These are phyloP conservation scores for Rhinocladiella similis DNA, from an alignment of 2,329 filamentous ascomycete genomes.

Conservation along the genomic window DNA sequence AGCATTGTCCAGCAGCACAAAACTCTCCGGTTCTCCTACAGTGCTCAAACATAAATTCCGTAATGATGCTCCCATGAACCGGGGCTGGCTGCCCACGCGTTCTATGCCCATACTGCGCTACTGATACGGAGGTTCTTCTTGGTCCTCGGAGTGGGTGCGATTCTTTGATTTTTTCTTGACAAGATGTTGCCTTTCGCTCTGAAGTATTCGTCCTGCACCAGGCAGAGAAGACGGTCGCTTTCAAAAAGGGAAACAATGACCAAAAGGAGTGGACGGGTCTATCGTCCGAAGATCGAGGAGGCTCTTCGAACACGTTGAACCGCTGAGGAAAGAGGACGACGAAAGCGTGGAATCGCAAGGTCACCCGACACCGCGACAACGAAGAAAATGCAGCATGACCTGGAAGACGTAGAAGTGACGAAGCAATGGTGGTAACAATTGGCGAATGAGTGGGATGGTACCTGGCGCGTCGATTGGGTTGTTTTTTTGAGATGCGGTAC, in stretches of 20 bases:
- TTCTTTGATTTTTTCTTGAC: not conserved
- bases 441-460: not conserved
- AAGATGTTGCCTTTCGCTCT: not conserved
- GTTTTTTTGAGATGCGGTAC: not conserved
- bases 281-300: not conserved
- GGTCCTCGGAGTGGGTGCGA: not conserved
- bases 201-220: conserved; percentile 11
- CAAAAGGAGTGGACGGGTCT: conserved; percentile 26
- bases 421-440: not conserved
- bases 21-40: conserved; percentile 34
- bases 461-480: conserved; percentile 2
- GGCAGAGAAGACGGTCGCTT: conserved; percentile 16
- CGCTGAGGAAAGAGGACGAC: conserved; percentile 3
- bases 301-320: conserved; percentile 13
- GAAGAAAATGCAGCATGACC: conserved; percentile 4
- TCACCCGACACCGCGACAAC: conserved; percentile 18
- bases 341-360: conserved; percentile 7
- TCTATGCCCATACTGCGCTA: conserved; percentile 18
- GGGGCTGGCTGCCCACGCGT: conserved; percentile 20
- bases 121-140: not conserved
- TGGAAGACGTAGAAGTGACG: not conserved
- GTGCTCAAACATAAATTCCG: conserved; percentile 40
- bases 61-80: conserved; percentile 36
- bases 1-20: conserved; percentile 9
- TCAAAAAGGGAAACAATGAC: not conserved